phyloP scores from a whole-genome alignment of 2,329 filamentous ascomycete species.

The Penicillium palitans region DNA sequence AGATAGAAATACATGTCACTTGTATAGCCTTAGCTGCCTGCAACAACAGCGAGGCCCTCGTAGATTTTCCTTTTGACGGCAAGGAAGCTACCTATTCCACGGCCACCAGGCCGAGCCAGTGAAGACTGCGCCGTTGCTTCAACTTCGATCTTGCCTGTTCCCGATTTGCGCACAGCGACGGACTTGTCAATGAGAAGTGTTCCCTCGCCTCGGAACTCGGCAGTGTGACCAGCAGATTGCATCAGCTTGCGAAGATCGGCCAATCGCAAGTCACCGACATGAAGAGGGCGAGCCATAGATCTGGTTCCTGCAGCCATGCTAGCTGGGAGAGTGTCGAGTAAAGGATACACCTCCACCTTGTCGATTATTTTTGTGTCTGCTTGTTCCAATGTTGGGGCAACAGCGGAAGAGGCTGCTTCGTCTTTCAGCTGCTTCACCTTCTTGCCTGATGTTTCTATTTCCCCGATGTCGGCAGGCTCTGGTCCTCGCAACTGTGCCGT shows the following conservation, averaged over 20 bases:
- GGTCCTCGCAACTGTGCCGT: conserved; percentile 68
- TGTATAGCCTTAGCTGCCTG: conserved; percentile 56
- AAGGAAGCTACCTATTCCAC: conserved; percentile 70
- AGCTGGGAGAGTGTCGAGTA: conserved; percentile 60
- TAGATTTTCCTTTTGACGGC: conserved; percentile 91
- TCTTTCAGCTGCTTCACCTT: conserved; percentile 54
- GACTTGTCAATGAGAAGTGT: conserved; percentile 84
- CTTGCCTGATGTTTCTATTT: conserved; percentile 47
- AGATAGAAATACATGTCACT: conserved; percentile 21
- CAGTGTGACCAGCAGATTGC: conserved; percentile 76
- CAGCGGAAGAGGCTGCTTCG: conserved; percentile 40
- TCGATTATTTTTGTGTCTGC: conserved; percentile 17
- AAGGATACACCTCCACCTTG: conserved; percentile 44
- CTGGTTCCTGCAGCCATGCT: conserved; percentile 70
- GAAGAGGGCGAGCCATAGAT: conserved; percentile 79
- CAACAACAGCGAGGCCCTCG: conserved; percentile 87
- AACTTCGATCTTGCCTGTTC: conserved; percentile 82
- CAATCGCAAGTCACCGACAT: conserved; percentile 88
- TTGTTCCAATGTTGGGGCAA: conserved; percentile 22
- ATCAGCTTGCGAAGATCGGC: conserved; percentile 85
- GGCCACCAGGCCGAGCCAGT: conserved; percentile 44
- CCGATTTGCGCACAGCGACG: conserved; percentile 85
- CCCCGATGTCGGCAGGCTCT: conserved; percentile 34
- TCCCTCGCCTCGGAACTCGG: conserved; percentile 91
- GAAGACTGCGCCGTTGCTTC: conserved; percentile 68